These are phyloP conservation scores for Turritis glabra DNA, from an alignment of 345 rosid genomes.

Conservation along the genomic window DNA sequence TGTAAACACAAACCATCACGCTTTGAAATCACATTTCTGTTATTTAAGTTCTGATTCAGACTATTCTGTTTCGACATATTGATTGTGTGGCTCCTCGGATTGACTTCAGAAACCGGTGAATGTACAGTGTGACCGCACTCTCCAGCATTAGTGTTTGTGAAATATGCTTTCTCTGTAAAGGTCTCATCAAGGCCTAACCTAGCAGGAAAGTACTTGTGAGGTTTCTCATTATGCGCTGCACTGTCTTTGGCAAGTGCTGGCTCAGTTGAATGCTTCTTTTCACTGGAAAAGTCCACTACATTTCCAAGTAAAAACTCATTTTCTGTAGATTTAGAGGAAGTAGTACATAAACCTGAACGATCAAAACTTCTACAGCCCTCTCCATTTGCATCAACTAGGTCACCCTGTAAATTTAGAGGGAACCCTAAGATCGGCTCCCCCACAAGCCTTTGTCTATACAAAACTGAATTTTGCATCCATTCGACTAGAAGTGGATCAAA, in stretches of 20 bases:
- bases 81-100: constrained; percentile 30
- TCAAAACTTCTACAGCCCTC: constrained; percentile 33
- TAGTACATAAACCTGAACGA: constrained; percentile 29
- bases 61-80: constrained; percentile 23
- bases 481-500: constrained; percentile 33
- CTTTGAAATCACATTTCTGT: constrained; percentile 26
- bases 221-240: constrained; percentile 33
- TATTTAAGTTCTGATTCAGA: constrained; percentile 31
- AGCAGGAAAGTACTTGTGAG: constrained; percentile 35
- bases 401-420: constrained; percentile 71
- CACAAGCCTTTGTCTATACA: constrained; percentile 35
- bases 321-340: constrained; percentile 32
- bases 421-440: constrained; percentile 42
- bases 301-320: constrained; percentile 22
- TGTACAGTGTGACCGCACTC: constrained; percentile 23
- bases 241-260: constrained; percentile 33
- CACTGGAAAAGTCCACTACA: constrained; percentile 29
- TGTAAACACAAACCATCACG: constrained; percentile 35
- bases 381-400: constrained; percentile 47
- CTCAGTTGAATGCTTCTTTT: constrained; percentile 35
- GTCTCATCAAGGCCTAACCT: constrained; percentile 43
- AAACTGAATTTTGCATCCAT: constrained; percentile 38
- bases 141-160: constrained; percentile 28
- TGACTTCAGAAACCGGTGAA: constrained; percentile 38
- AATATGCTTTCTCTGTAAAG: constrained; percentile 34